Evolutionary conservation across 1,284 basidiomycete species (phyloP).

Genomic region (Hemileia vastatrix): DNA sequence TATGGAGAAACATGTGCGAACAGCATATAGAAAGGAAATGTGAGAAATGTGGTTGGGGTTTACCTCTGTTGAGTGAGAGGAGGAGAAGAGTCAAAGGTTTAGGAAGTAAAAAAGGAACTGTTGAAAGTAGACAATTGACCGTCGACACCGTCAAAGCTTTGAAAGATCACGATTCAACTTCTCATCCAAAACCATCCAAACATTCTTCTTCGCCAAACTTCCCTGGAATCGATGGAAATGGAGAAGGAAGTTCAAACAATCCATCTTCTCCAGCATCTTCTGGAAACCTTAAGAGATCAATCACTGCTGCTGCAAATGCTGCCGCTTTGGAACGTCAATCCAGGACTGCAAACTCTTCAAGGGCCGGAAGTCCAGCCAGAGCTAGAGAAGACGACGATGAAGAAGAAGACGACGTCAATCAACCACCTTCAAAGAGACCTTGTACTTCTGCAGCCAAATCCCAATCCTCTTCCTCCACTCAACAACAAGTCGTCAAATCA

Average conservation of each 20-base stretch:
- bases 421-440: constrained; percentile 25
- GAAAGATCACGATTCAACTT: constrained; percentile 15
- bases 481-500: constrained; percentile 13
- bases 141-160: constrained; percentile 19
- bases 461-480: constrained; percentile 24
- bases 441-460: constrained; percentile 26
- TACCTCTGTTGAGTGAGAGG: constrained; percentile 76
- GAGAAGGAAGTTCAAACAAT: constrained; percentile 34
- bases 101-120: constrained; percentile 29
- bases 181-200: constrained; percentile 39
- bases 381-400: no score
- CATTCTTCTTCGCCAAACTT: constrained; percentile 22
- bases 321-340: constrained; percentile 39
- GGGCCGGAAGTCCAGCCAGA: constrained; percentile 26
- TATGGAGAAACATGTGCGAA: constrained; percentile 94
- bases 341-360: constrained; percentile 22
- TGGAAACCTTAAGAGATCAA: constrained; percentile 37
- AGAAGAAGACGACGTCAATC: constrained; percentile 18
- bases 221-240: constrained; percentile 20
- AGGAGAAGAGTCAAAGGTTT: constrained; percentile 46
- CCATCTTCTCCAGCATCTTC: constrained; percentile 25
- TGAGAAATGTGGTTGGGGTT: constrained; percentile 91
- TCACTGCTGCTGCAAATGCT: constrained; percentile 42
- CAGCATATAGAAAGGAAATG: constrained; percentile 98
- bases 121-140: constrained; percentile 24